A percentile compares a stretch with the other conserved stretches of the same genome.
phyloP scores from a whole-genome alignment of 176 grass and related monocot genomes.

The bread wheat (Triticum aestivum) region IWGSC_CS_RefSeq_v2.1 NC_057805.1:4232165-4232664 shows the following conservation, averaged over 20 bases:
- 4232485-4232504: constrained; percentile 54
- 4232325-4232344: constrained; percentile 57
- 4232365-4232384: constrained; percentile 77
- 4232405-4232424: constrained; percentile 32
- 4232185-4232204: constrained; percentile 96
- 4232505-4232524: constrained; percentile 56
- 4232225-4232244: constrained; percentile 42
- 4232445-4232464: constrained; percentile 55
- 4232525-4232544: constrained; percentile 52
- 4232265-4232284: constrained; percentile 54
- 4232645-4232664: constrained; percentile 86
- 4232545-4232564: constrained; percentile 77
- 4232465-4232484: constrained; percentile 26
- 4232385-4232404: constrained; percentile 88
- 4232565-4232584: constrained; percentile 63
- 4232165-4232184: constrained; percentile 98
- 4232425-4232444: constrained; percentile 59
- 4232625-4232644: constrained; percentile 67
- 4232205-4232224: constrained; percentile 75
- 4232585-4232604: constrained; percentile 56
- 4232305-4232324: constrained; percentile 50
- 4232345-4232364: constrained; percentile 68
- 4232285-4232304: constrained; percentile 45
- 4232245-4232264: constrained; percentile 62
- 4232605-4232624: constrained; percentile 76